Base-by-base conservation (phyloP, 1,284 basidiomycete species). In the Cryptococcus sp. region DNA sequence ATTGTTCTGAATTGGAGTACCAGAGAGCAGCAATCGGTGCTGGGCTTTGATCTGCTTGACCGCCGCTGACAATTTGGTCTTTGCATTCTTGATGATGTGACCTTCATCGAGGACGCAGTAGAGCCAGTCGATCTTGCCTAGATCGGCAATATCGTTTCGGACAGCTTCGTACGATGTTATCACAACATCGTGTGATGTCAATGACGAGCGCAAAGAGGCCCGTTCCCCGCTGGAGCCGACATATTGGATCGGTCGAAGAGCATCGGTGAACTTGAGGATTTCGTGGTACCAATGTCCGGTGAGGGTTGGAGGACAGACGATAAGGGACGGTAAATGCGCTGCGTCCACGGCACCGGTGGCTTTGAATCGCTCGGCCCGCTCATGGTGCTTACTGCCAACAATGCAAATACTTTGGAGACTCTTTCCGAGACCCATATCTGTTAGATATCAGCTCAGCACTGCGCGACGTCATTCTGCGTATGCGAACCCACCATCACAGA, bases 211-310 rank as follows among this genome's bases (percentile, higher is more conserved):
- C 19, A 93, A 80, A 41, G 82, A 83, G 22, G 83, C 81, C n/a
- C 96, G 87, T 66, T 98, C 93, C 52, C 86, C 83, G n/a, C 91
- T 86, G 58, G 89, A 89, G 19, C 96, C 96, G 3, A 89, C 89
- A 77, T 98, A 99, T 65, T 95, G 83, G 55, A 98, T 81, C 0
- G 94, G 91, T 29, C 83, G 84, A 46, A 99, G 83, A 66, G 89
- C 91, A 54, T 89, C 88, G 5, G 89, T 85, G 71, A 99, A 99
- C 73, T 96, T 97, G 59, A 88, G 83, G 59, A 99, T 89, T 79
- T 99, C 96, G 78, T 98, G 95, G 75, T 91, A 92, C 96, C 96
- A 99, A 73, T 99, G 96, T 6, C 96, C 95, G 0, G 91, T 91
- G 60, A 99, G 85, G 1, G 96, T 99, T 2, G 96, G 94, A 0